A percentile compares a stretch with the other conserved stretches of the same genome.
Evolutionary conservation across 257 asterid genomes (phyloP).

Genomic region (Solanum sejunctum): DNA sequence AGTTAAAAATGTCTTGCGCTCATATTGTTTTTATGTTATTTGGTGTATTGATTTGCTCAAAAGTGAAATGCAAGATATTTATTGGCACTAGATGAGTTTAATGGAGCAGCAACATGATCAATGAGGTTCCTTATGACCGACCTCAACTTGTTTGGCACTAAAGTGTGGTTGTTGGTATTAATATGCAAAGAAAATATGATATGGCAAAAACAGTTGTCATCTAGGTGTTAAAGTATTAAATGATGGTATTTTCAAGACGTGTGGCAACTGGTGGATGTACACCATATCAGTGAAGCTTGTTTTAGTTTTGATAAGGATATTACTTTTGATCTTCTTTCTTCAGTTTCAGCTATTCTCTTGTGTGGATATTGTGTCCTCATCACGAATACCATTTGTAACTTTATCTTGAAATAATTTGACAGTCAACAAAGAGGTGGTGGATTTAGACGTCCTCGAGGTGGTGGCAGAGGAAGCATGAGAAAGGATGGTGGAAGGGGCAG

Average conservation of each 20-base stretch:
- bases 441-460: constrained; percentile 29
- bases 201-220: background rate
- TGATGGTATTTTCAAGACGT: background rate
- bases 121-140: background rate
- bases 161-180: background rate
- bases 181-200: background rate
- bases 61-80: background rate
- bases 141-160: background rate
- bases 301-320: background rate
- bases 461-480: constrained; percentile 12
- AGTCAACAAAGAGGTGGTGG: constrained; percentile 42
- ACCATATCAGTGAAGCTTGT: background rate
- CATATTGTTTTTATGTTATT: background rate
- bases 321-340: background rate
- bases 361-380: background rate
- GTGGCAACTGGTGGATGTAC: background rate
- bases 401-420: background rate
- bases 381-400: background rate
- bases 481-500: constrained; percentile 41
- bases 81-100: background rate
- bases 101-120: background rate
- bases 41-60: background rate
- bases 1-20: background rate
- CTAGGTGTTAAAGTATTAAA: background rate
- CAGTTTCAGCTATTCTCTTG: background rate